A percentile compares a stretch with the other conserved stretches of the same genome.
phyloP scores from a whole-genome alignment of 2,329 filamentous ascomycete species.

The Plectosphaerella sp. region DNA sequence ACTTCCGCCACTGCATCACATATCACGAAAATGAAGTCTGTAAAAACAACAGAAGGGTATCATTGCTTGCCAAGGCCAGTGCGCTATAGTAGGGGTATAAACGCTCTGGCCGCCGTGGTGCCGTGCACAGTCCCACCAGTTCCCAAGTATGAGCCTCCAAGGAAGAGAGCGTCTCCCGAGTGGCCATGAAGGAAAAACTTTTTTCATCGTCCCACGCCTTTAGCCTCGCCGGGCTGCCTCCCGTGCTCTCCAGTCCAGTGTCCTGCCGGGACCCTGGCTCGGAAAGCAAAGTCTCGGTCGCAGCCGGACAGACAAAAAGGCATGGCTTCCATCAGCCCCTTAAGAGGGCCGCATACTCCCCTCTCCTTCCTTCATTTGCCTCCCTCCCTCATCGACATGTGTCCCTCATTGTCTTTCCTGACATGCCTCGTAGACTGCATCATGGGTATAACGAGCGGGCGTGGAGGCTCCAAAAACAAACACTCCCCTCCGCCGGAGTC shows the following conservation, averaged over 20 bases:
- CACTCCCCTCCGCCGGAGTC: background rate
- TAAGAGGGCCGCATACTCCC: no score
- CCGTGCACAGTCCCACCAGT: no score
- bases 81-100: background rate
- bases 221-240: no score
- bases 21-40: background rate
- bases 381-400: background rate
- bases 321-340: no score
- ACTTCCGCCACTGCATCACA: background rate
- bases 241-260: no score
- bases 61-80: conserved; percentile 13
- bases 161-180: no score
- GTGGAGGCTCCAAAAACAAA: conserved; percentile 4
- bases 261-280: no score
- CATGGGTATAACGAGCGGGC: conserved; percentile 16
- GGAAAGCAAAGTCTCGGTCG: no score
- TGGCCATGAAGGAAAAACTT: background rate
- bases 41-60: conserved; percentile 9
- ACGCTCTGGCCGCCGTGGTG: background rate
- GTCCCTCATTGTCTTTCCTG: background rate
- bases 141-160: no score
- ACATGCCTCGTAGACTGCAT: conserved; percentile 7
- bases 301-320: no score
- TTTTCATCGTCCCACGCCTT: background rate
- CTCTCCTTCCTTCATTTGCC: background rate